These are phyloP conservation scores for Tolypocladium cylindrosporum DNA, from an alignment of 2,329 filamentous ascomycete species.

Conservation along the genomic window DNA sequence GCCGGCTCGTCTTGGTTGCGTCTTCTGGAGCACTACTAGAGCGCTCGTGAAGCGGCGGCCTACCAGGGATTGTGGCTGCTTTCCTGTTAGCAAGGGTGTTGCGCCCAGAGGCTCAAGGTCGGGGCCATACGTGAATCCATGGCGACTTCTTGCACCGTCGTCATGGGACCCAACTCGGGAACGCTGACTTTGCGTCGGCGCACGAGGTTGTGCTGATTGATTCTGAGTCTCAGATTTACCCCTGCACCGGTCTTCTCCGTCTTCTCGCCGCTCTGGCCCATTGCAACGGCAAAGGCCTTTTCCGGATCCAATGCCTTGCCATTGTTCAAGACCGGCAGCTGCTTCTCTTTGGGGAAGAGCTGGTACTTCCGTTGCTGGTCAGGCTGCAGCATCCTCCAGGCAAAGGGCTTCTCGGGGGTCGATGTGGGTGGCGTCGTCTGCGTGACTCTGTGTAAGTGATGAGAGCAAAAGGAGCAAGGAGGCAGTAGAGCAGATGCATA, in stretches of 20 bases:
- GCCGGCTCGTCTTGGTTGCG: slow-evolving; percentile 3
- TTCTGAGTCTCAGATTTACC: slow-evolving; percentile 33
- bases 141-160: slow-evolving; percentile 54
- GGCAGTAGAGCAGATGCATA: slow-evolving; percentile 16
- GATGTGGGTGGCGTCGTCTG: slow-evolving; percentile 2
- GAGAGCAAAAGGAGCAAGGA: background rate
- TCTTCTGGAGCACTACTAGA: slow-evolving; percentile 47
- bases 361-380: slow-evolving; percentile 47
- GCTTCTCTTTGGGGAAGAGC: slow-evolving; percentile 46
- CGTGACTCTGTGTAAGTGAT: background rate
- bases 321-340: slow-evolving; percentile 27
- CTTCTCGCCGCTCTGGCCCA: slow-evolving; percentile 30
- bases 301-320: slow-evolving; percentile 40
- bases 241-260: slow-evolving; percentile 27
- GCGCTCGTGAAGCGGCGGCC: slow-evolving; percentile 53
- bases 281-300: slow-evolving; percentile 34
- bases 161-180: slow-evolving; percentile 57
- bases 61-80: slow-evolving; percentile 56
- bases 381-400: slow-evolving; percentile 50
- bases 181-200: slow-evolving; percentile 55
- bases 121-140: slow-evolving; percentile 58
- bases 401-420: slow-evolving; percentile 36
- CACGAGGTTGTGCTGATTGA: slow-evolving; percentile 47
- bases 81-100: background rate
- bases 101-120: background rate